phyloP scores from a whole-genome alignment of 2,329 filamentous ascomycete genomes.

The Talaromyces atroroseus region DNA sequence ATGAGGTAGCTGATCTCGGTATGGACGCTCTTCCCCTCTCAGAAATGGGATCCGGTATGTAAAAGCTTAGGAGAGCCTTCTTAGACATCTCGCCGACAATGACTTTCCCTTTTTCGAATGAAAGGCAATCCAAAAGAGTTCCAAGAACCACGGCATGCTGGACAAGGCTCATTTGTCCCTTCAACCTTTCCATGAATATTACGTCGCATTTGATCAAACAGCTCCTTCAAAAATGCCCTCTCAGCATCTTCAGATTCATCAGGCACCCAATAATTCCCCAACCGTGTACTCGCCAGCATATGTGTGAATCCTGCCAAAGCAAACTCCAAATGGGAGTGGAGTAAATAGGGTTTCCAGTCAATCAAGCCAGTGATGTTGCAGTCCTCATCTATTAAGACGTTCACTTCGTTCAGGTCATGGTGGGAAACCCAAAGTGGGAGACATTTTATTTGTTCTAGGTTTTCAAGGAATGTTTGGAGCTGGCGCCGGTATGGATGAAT shows the following conservation, averaged over 20 bases:
- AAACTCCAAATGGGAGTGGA: conserved; percentile 24
- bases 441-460: conserved; percentile 15
- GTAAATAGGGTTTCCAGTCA: conserved; percentile 23
- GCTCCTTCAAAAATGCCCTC: too few relatives aligned
- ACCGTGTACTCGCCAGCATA: neutral
- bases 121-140: conserved; percentile 24
- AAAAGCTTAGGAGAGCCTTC: neutral
- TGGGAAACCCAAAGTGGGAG: conserved; percentile 16
- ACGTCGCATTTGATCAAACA: too few relatives aligned
- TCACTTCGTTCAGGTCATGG: conserved; percentile 23
- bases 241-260: too few relatives aligned
- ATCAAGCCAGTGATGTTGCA: conserved; percentile 18
- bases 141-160: conserved; percentile 23
- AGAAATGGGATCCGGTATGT: neutral
- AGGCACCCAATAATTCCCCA: too few relatives aligned
- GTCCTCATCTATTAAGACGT: conserved; percentile 18
- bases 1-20: neutral
- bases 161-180: conserved; percentile 27
- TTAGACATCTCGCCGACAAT: neutral
- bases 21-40: neutral
- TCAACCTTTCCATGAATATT: conserved; percentile 1
- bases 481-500: conserved; percentile 13
- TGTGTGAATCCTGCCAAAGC: neutral
- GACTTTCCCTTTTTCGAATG: conserved; percentile 22
- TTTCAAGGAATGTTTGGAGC: conserved; percentile 11